Base-by-base conservation (phyloP, 768 basidiomycete species). In the Pholiota conissans region DNA sequence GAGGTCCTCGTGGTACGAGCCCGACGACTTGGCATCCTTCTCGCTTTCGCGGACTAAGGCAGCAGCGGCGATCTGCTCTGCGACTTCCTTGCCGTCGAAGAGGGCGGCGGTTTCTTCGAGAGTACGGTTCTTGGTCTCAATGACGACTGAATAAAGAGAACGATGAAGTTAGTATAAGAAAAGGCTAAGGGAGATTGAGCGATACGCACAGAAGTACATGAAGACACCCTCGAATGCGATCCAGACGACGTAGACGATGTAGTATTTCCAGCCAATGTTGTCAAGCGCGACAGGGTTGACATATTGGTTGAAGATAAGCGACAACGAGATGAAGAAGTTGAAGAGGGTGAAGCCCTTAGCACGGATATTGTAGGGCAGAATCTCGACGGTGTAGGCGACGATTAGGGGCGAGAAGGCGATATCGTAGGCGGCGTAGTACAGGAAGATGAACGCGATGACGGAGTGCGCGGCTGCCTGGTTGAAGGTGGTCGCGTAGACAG, bases 261-360 rank as follows among this genome's bases (percentile, higher is more conserved):
- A 90, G 78, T 91, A 92, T 67, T 86, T 90, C 91, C 91, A 92
- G 54, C 68, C 75, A 49, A 92, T 74, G 34, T 67, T 56, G 5
- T 78, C 74, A 40, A 92, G 76, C 30, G 89, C 90, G 69, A 91
- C 82, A 32, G 91, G 92, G 76, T 93, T 93, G 70, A 87, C 84
- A 67, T 93, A 91, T 73, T 92, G 91, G 70, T 93, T 93, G 74
- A 95, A 91, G 71, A 95, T 90, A 63, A 94, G 84, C 5, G 91
- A 82, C 55, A 88, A 63, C 11, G 90, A 91, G 69, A 91, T 83
- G 57, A 82, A 74, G 69, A 94, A 89, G 73, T 84, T 89, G 79
- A 93, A 91, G 55, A 93, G 66, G 62, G 81, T 89, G 77, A 91
- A 86, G 53, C 92, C 91, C 78, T 93, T 94, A 62, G 91, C 91